Percentiles rank a stretch among this genome's conserved stretches.
These are phyloP conservation scores for Tritrichomonas foetus DNA, from an alignment of 208 protist species.

Conservation along the genomic window DNA sequence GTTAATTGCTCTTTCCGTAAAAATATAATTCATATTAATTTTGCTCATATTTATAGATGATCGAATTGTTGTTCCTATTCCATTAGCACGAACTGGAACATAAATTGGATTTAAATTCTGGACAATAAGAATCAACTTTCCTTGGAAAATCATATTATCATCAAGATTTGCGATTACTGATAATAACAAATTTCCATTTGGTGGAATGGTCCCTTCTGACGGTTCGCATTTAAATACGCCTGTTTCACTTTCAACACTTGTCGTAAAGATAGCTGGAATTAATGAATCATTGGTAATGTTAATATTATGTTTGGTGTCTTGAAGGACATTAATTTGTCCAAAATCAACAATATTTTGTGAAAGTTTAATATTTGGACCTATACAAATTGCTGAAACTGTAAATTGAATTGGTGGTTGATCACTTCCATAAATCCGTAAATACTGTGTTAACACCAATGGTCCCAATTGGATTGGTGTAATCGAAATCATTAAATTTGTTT, in stretches of 20 bases:
- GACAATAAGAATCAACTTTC: not conserved
- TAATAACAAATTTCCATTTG: not conserved
- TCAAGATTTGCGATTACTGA: not conserved
- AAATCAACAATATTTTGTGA: slow-evolving; percentile 34
- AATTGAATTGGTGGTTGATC: not conserved
- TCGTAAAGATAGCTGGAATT: not conserved
- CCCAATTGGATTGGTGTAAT: not conserved
- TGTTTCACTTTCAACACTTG: not conserved
- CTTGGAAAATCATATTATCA: not conserved
- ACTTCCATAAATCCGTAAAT: not conserved
- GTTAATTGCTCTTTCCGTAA: not conserved
- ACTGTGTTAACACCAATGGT: not conserved
- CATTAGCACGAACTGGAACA: not conserved
- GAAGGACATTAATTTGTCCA: not conserved
- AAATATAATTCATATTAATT: slow-evolving; percentile 16
- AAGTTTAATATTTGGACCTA: not conserved
- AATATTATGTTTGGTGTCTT: not conserved
- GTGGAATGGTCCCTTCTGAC: not conserved
- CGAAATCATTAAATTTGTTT: not conserved
- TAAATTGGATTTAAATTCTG: not conserved
- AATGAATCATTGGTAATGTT: not conserved
- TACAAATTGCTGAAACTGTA: not conserved
- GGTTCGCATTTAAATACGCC: not conserved
- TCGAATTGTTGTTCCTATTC: not conserved
- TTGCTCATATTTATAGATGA: not conserved